Base-by-base conservation (phyloP, 805 yeast species). In the Wickerhamomyces ciferrii region DNA sequence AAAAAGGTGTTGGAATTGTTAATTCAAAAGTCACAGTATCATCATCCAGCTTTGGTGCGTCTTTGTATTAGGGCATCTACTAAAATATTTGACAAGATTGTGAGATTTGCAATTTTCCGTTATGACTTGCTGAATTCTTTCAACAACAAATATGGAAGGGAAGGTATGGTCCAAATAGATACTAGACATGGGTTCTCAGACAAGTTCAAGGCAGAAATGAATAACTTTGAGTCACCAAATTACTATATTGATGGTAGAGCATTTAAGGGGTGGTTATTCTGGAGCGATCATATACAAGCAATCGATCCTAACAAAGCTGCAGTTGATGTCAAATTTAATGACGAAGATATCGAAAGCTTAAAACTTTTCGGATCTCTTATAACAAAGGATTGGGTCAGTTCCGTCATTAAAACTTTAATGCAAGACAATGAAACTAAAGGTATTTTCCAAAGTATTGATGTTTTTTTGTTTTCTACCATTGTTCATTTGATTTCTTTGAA, bases 351-450 rank as follows among this genome's bases (percentile, higher is more conserved):
- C 0, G 49, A 52, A 2, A 65, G 76, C 0, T 52, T 87, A 25
- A 50, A 50, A 2, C 52, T 55, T 0, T 67, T 85, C 46, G 80
- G 84, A 5, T 41, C 60, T 0, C 36, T 61, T 5, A 60, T 88
- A 4, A 72, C 74, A 5, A 75, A 72, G 48, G 75, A 75, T 0
- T 85, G 92, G 89, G 57, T 88, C n/a, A 52, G 57, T 4, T 64
- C 63, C 14, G 68, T 84, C 9, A 66, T 81, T 14, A 70, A 70
- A 14, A 65, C 75, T 43, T 71, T 84, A 65, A 68, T 81, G 29
- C 75, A 83, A 51, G 84, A 88, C 57, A 79, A 87, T 60, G 92
- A 89, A 53, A 70, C 79, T 0, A 79, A 75, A 32, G 79, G 86
- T 19, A 77, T 78, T 2, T 87, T 86, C 55, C 83, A 84, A 49